Base-by-base conservation (phyloP, 306 rosid species). In the Pyrus betulifolia region DNA sequence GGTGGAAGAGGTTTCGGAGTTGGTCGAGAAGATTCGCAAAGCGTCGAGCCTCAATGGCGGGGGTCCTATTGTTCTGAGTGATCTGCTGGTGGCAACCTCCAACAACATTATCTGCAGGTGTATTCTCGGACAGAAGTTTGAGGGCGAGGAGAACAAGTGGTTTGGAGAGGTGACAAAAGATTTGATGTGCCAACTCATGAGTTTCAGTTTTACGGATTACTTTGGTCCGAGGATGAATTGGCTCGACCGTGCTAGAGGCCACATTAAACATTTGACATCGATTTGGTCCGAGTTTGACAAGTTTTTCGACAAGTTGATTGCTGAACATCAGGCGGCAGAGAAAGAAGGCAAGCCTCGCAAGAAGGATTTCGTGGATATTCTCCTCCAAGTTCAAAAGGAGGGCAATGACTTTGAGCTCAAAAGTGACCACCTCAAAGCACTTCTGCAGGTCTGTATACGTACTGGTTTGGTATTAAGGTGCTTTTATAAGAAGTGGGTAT, bases 181-280 rank as follows among this genome's bases (percentile, higher is more conserved):
- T 55, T 3, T 46, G 15, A 1, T 22, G 79, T 22, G 0, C 5
- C 62, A 30, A 0, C 0, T 84, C 0, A 0, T 5, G 31, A 42
- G 74, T 30, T 86, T 81, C n/a, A 21, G 81, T 17, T 60, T 84
- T 5, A 81, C 85, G 30, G 86, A 89, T 77, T 76, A 40, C 58
- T 85, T 74, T 60, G 55, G 21, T 15, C 55, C 21, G 55, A 51
- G 55, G 55, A 15, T 51, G 21, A 51, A 7, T 51, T 51, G 90
- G 90, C 2, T 87, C 40, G 91, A 86, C 59, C 22, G 18, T 71
- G 46, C 88, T 3, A 84, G 72, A 0, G 89, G 89, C 0, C 51
- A 55, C 2, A 51, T 65, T 21, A 25, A 63, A 0, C 11, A 69
- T 1, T 31, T 89, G 11, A 84, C 77, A 57, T 23, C 70, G 11